A percentile compares a stretch with the other conserved stretches of the same genome.
Conservation (phyloP, 2,329 filamentous ascomycete species). For the Zopfia rhizophila region DNA sequence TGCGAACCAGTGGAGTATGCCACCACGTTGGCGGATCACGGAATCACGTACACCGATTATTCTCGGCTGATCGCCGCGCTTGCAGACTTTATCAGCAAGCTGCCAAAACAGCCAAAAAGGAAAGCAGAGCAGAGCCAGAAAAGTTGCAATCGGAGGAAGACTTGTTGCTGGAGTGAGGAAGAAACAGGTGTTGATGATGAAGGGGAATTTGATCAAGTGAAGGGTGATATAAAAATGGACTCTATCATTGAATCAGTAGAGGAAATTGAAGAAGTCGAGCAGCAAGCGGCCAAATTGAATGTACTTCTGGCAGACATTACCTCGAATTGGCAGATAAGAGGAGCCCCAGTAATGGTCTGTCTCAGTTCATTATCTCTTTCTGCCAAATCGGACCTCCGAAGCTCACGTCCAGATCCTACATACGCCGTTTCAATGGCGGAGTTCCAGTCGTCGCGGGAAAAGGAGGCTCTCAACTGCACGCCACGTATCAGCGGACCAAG, state of each 20-base stretch:
- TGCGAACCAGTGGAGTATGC: slow-evolving; percentile 40
- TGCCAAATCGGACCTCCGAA: slow-evolving; percentile 33
- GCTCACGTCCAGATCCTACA: slow-evolving; percentile 34
- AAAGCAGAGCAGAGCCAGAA: not conserved
- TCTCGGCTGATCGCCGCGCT: slow-evolving; percentile 26
- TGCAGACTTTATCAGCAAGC: slow-evolving; percentile 26
- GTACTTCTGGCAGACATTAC: slow-evolving; percentile 33
- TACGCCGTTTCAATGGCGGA: slow-evolving; percentile 16
- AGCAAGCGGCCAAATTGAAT: slow-evolving; percentile 27
- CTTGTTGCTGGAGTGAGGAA: no score
- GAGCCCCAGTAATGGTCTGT: slow-evolving; percentile 34
- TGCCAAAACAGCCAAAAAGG: slow-evolving; percentile 20
- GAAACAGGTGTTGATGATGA: not conserved
- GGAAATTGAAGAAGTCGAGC: slow-evolving; percentile 19
- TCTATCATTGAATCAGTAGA: slow-evolving; percentile 11
- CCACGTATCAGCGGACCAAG: not conserved
- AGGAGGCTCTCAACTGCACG: not conserved
- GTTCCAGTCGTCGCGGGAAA: not conserved
- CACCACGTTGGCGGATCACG: slow-evolving; percentile 37
- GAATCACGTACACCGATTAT: slow-evolving; percentile 36
- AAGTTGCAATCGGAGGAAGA: not conserved
- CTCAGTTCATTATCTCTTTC: slow-evolving; percentile 36
- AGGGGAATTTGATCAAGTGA: not conserved
- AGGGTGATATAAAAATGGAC: not conserved
- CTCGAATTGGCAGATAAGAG: slow-evolving; percentile 26